phyloP scores from a whole-genome alignment of 805 yeast species.

The Maudiozyma saulgeensis region DNA sequence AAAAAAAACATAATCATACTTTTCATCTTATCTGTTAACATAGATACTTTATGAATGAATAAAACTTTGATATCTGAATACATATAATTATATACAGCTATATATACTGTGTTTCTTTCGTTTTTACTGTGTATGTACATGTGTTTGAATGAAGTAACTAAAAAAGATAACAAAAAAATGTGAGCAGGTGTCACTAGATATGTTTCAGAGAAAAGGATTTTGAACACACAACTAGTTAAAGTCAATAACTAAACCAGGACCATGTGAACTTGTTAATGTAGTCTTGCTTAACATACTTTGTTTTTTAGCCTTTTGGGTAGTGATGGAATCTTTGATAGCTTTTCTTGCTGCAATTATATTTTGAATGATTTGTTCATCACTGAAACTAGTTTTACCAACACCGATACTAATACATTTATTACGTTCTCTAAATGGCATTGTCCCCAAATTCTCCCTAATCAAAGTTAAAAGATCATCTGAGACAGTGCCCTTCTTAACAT shows the following conservation, averaged over 20 bases:
- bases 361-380: conserved; percentile 63
- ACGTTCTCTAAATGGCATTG: conserved; percentile 71
- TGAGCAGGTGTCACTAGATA: neutral
- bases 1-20: neutral
- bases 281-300: conserved; percentile 66
- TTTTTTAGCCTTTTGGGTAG: conserved; percentile 52
- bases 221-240: conserved; percentile 23
- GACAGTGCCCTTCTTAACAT: conserved; percentile 78
- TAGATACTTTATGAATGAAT: neutral
- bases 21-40: too few relatives aligned
- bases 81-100: neutral
- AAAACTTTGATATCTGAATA: neutral
- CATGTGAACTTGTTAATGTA: conserved; percentile 56
- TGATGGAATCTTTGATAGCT: conserved; percentile 46
- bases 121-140: neutral
- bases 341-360: conserved; percentile 61
- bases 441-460: conserved; percentile 50
- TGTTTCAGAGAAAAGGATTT: neutral
- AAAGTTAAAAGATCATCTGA: conserved; percentile 49
- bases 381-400: conserved; percentile 67
- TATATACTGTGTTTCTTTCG: neutral
- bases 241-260: conserved; percentile 70
- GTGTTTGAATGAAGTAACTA: too few relatives aligned
- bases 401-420: conserved; percentile 49
- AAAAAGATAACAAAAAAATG: too few relatives aligned